Percentiles rank a stretch among this genome's conserved stretches.
Conservation (phyloP, 768 basidiomycete genomes). For the Phaffia australis region DNA sequence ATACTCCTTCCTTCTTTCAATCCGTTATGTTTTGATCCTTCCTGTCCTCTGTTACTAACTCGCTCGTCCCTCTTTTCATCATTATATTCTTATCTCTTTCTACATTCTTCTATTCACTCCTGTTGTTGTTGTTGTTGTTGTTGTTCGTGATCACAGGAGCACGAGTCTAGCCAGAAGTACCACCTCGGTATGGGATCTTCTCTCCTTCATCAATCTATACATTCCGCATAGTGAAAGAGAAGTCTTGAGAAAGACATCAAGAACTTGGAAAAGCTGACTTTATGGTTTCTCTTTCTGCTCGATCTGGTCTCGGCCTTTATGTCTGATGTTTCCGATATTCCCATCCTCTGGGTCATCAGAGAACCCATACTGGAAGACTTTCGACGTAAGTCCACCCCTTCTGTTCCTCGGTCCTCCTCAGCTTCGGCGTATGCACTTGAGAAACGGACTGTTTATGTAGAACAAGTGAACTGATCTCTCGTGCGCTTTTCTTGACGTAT, state of each 20-base stretch:
- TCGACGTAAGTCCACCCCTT: constrained; percentile 9
- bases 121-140: not conserved
- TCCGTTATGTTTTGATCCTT: not conserved
- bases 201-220: not conserved
- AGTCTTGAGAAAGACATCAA: too few relatives aligned
- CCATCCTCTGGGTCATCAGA: not conserved
- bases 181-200: not conserved
- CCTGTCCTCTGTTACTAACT: constrained; percentile 36
- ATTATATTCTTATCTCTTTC: constrained; percentile 6
- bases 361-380: constrained; percentile 30
- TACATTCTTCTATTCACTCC: not conserved
- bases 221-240: too few relatives aligned
- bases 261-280: too few relatives aligned
- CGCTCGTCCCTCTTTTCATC: constrained; percentile 33
- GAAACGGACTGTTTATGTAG: too few relatives aligned
- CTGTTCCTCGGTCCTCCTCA: too few relatives aligned
- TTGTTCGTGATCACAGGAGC: not conserved
- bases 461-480: too few relatives aligned
- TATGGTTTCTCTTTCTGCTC: too few relatives aligned
- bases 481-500: constrained; percentile 2
- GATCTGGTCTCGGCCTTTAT: too few relatives aligned
- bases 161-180: too few relatives aligned
- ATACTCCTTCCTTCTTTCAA: not conserved
- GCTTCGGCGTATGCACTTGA: too few relatives aligned
- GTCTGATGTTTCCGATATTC: not conserved